Percentiles rank a stretch among this genome's conserved stretches.
Conservation (phyloP, 225 moss, liverwort and hornwort genomes). For the Physcomitrium patens region DNA sequence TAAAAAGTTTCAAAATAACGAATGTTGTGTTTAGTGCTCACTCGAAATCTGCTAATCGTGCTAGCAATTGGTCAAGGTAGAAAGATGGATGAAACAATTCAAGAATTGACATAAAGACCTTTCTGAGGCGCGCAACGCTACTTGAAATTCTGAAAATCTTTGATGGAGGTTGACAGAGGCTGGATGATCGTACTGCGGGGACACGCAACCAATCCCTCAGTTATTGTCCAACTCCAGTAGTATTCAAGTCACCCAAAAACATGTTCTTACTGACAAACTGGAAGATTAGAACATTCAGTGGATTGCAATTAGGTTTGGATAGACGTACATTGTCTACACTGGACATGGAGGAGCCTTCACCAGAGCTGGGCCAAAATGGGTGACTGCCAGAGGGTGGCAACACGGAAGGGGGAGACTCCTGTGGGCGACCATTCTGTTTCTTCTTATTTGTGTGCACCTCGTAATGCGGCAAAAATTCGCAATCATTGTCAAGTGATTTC, state of each 20-base stretch:
- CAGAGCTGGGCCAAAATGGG: constrained; percentile 64
- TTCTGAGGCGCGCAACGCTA: constrained; percentile 66
- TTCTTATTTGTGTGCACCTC: constrained; percentile 56
- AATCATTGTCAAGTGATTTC: constrained; percentile 35
- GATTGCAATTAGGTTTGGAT: constrained; percentile 17
- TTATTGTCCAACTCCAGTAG: background rate
- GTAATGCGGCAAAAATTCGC: constrained; percentile 56
- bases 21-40: too few relatives aligned
- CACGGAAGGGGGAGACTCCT: constrained; percentile 61
- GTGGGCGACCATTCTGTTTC: constrained; percentile 35
- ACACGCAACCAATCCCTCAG: background rate
- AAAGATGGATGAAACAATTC: background rate
- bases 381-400: constrained; percentile 59
- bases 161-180: constrained; percentile 64
- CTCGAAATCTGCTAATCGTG: too few relatives aligned
- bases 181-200: constrained; percentile 55
- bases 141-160: constrained; percentile 63
- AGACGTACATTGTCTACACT: constrained; percentile 61
- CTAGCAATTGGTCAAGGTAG: too few relatives aligned
- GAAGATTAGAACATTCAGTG: background rate
- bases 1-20: too few relatives aligned
- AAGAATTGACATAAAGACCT: constrained; percentile 27
- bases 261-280: background rate
- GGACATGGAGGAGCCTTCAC: constrained; percentile 64
- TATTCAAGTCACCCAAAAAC: too few relatives aligned